Conservation (phyloP, 1,139 yeast genomes). For the Magnusiomyces ingens region DNA sequence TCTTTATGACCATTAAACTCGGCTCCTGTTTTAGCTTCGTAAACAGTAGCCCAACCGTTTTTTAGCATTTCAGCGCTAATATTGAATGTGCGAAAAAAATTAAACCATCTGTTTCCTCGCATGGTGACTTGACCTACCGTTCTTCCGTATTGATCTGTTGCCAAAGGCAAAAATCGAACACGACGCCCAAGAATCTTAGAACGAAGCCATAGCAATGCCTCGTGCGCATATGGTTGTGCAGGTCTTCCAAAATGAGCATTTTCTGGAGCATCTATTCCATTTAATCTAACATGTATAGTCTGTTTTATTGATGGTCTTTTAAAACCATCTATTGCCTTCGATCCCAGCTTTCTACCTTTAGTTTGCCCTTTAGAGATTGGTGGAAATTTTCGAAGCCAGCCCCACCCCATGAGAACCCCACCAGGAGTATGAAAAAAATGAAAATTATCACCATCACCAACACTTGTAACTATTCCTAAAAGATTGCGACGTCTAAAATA, state of each 20-base stretch:
- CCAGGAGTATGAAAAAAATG: conserved; percentile 93
- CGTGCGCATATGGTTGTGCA: conserved; percentile 82
- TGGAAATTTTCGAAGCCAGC: conserved; percentile 66
- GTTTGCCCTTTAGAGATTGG: conserved; percentile 29
- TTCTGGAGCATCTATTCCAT: conserved; percentile 99
- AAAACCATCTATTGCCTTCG: conserved; percentile 25
- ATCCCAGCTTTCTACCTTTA: background rate
- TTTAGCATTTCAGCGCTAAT: conserved; percentile 82
- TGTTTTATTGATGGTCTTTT: conserved; percentile 18
- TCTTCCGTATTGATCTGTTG: conserved; percentile 82
- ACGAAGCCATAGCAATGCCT: conserved; percentile 73
- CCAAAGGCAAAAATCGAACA: conserved; percentile 69
- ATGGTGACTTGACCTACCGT: conserved; percentile 77
- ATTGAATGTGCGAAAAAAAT: conserved; percentile 61
- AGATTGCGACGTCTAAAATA: conserved; percentile 40
- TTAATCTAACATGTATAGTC: conserved; percentile 56
- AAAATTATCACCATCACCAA: conserved; percentile 96
- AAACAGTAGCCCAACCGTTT: conserved; percentile 78
- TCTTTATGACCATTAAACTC: conserved; percentile 76
- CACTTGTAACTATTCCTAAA: conserved; percentile 81
- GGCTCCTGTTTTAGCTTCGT: conserved; percentile 74
- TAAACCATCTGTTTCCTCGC: conserved; percentile 42
- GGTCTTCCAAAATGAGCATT: conserved; percentile 91
- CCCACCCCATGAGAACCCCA: conserved; percentile 85
- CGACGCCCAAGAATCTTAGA: conserved; percentile 54